A percentile compares a stretch with the other conserved stretches of the same genome.
phyloP scores from a whole-genome alignment of 164 flowering plant species.

The Santalum album region DNA sequence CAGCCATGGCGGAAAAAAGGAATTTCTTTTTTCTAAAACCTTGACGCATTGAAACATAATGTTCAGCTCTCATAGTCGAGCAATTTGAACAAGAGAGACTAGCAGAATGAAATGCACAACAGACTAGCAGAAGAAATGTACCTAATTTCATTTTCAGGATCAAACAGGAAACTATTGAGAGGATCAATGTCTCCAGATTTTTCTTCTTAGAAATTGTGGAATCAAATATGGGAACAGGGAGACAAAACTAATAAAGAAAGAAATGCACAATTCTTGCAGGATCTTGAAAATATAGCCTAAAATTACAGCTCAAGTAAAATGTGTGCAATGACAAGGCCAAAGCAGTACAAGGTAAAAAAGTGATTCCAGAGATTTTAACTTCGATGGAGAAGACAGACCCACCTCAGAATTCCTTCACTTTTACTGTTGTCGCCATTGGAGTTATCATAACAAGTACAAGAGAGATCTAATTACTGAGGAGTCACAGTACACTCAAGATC shows the following conservation, averaged over 20 bases:
- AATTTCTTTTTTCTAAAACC: too few relatives aligned
- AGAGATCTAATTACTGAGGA: too few relatives aligned
- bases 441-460: background rate
- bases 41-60: too few relatives aligned
- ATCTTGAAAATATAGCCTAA: too few relatives aligned
- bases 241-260: background rate
- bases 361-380: background rate
- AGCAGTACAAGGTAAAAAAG: background rate
- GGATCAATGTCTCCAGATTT: background rate
- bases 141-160: too few relatives aligned
- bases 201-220: background rate
- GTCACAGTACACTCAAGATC: background rate
- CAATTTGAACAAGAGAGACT: background rate
- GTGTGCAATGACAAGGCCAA: background rate
- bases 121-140: too few relatives aligned
- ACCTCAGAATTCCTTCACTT: constrained; percentile 1
- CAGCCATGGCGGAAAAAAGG: constrained; percentile 24
- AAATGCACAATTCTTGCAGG: background rate
- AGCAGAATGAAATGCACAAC: too few relatives aligned
- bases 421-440: background rate
- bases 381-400: background rate
- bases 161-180: background rate
- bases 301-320: too few relatives aligned
- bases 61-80: too few relatives aligned
- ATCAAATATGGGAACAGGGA: background rate